phyloP scores from a whole-genome alignment of 257 asterid genomes.

The Solanum sitiens region DNA sequence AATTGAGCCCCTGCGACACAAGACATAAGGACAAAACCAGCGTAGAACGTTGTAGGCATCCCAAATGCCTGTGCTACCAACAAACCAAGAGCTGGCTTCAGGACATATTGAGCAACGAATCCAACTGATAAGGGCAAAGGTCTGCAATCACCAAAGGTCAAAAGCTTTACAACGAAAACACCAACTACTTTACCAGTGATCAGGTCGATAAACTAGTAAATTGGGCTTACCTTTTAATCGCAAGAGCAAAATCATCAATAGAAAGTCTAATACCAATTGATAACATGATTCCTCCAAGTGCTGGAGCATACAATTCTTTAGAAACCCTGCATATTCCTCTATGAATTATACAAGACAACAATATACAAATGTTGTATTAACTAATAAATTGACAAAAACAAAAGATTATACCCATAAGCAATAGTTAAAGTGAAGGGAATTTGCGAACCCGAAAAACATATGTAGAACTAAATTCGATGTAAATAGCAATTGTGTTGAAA shows the following conservation, averaged over 20 bases:
- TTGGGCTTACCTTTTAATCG: constrained; percentile 62
- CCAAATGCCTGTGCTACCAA: constrained; percentile 75
- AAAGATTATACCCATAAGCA: not conserved
- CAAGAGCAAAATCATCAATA: constrained; percentile 80
- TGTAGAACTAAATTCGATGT: not conserved
- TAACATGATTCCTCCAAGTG: constrained; percentile 97
- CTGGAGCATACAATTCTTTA: constrained; percentile 88
- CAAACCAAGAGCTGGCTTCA: constrained; percentile 83
- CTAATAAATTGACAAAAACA: not conserved
- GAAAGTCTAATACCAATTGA: constrained; percentile 95
- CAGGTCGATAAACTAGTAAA: not conserved
- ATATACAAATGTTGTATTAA: not conserved
- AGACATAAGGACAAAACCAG: constrained; percentile 83
- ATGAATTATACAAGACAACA: constrained; percentile 35
- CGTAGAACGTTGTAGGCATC: constrained; percentile 62
- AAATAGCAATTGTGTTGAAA: not conserved
- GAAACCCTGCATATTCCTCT: constrained; percentile 96
- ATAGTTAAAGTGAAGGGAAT: not conserved
- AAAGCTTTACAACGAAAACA: not conserved
- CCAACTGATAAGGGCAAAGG: constrained; percentile 77
- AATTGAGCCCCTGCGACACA: constrained; percentile 98
- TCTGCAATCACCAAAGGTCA: constrained; percentile 31
- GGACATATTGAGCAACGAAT: constrained; percentile 66
- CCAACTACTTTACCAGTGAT: not conserved
- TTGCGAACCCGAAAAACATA: not conserved